phyloP scores from a whole-genome alignment of 2,329 filamentous ascomycete genomes.

The Rutstroemia sydowiana region DNA sequence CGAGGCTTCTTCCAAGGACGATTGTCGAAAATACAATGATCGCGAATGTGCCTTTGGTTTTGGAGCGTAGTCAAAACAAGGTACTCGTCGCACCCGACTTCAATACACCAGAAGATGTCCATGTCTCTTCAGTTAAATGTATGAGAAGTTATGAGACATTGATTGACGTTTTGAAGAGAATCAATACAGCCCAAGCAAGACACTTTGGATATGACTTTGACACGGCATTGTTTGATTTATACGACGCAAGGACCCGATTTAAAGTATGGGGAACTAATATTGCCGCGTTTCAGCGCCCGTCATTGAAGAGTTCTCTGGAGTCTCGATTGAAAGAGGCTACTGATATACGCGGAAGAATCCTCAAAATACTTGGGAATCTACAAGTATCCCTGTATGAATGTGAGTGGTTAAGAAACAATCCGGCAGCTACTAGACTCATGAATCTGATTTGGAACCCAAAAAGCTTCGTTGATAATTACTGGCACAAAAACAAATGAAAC shows the following conservation, averaged over 20 bases:
- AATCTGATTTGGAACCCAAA: neutral
- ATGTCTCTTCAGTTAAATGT: too few species aligned
- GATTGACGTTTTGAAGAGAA: neutral
- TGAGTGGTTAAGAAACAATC: neutral
- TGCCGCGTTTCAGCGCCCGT: conserved; percentile 18
- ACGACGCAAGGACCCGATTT: conserved; percentile 15
- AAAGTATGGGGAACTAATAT: conserved; percentile 23
- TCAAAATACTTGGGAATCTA: conserved; percentile 18
- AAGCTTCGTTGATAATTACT: conserved; percentile 17
- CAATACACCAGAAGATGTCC: too few species aligned
- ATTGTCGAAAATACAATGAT: neutral
- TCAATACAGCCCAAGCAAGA: neutral
- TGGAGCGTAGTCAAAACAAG: too few species aligned
- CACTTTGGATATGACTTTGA: conserved; percentile 4
- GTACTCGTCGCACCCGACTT: too few species aligned
- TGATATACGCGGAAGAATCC: conserved; percentile 16
- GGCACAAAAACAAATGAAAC: conserved; percentile 15
- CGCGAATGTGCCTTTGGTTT: too few species aligned
- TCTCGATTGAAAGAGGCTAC: conserved; percentile 19
- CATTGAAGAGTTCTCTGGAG: conserved; percentile 18
- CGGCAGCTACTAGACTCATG: neutral
- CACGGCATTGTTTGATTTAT: conserved; percentile 3
- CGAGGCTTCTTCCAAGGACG: too few species aligned
- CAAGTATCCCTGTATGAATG: conserved; percentile 16
- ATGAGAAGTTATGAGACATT: too few species aligned